Percentiles rank a stretch among this genome's conserved stretches.
Conservation (phyloP, 2,329 filamentous ascomycete species). For the Cercospora sesami region DNA sequence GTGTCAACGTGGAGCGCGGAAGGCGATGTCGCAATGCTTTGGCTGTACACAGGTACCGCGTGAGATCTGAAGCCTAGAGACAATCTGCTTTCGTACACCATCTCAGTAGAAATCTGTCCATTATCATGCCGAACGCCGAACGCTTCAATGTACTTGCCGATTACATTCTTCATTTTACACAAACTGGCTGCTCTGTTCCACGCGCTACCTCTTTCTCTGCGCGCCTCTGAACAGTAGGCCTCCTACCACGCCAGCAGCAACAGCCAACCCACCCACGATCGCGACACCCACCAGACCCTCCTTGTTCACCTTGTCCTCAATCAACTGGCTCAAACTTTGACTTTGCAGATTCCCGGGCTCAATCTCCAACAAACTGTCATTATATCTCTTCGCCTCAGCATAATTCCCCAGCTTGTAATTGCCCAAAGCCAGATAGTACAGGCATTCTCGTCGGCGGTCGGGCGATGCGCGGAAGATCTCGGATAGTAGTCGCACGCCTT, state of each 20-base stretch:
- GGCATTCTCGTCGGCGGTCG: constrained; percentile 92
- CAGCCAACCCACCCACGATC: constrained; percentile 88
- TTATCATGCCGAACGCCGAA: constrained; percentile 4
- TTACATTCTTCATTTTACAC: background rate
- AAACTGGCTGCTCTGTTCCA: background rate
- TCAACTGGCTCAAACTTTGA: constrained; percentile 77
- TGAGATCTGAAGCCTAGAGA: background rate
- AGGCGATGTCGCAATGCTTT: background rate
- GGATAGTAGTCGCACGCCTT: constrained; percentile 31
- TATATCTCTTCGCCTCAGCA: constrained; percentile 89
- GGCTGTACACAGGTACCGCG: background rate
- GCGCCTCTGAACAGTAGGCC: constrained; percentile 79
- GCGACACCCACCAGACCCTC: constrained; percentile 93
- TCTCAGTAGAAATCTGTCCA: constrained; percentile 6
- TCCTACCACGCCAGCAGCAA: constrained; percentile 90
- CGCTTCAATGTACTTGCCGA: constrained; percentile 10
- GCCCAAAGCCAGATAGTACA: constrained; percentile 95
- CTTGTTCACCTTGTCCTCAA: constrained; percentile 94
- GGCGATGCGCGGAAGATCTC: constrained; percentile 86
- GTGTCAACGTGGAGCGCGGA: background rate
- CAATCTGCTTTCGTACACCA: constrained; percentile 6
- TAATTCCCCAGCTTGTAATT: constrained; percentile 99
- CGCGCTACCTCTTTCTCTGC: constrained; percentile 35
- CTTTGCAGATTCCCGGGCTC: constrained; percentile 92
- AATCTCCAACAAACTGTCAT: constrained; percentile 85